These are phyloP conservation scores for Podila clonocystis DNA, from an alignment of 192 early-diverging fungal species.

Conservation along the genomic window DNA sequence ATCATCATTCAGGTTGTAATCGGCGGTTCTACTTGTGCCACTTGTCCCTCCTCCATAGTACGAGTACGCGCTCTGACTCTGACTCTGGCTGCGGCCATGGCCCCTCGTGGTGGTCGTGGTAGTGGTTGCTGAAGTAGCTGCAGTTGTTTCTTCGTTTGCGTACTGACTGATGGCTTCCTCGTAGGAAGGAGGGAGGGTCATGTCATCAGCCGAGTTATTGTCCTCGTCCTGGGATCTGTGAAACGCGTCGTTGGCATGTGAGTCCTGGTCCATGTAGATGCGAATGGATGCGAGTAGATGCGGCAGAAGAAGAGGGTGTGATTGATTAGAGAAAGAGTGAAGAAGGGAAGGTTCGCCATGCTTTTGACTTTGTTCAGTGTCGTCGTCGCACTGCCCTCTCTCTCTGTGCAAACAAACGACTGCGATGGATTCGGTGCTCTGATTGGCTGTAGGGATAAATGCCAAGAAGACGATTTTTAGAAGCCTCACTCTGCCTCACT, in stretches of 20 bases:
- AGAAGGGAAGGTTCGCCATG: not conserved
- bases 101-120: not conserved
- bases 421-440: too few species aligned
- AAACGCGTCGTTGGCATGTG: not conserved
- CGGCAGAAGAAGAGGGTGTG: not conserved
- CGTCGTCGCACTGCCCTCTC: too few species aligned
- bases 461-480: too few species aligned
- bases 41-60: not conserved
- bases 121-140: not conserved
- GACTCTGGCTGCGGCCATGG: not conserved
- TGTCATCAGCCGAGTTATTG: conserved; percentile 4
- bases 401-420: too few species aligned
- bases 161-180: conserved; percentile 41
- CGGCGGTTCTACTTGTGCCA: not conserved
- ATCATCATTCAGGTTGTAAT: not conserved
- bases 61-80: not conserved
- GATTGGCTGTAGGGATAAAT: too few species aligned
- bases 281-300: too few species aligned
- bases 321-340: not conserved
- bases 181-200: conserved; percentile 33
- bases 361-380: too few species aligned
- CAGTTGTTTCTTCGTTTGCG: conserved; percentile 2
- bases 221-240: conserved; percentile 1
- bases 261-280: conserved; percentile 20
- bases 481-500: too few species aligned